phyloP scores from a whole-genome alignment of 1,139 yeast genomes.

The Taiozyma onychis region DNA sequence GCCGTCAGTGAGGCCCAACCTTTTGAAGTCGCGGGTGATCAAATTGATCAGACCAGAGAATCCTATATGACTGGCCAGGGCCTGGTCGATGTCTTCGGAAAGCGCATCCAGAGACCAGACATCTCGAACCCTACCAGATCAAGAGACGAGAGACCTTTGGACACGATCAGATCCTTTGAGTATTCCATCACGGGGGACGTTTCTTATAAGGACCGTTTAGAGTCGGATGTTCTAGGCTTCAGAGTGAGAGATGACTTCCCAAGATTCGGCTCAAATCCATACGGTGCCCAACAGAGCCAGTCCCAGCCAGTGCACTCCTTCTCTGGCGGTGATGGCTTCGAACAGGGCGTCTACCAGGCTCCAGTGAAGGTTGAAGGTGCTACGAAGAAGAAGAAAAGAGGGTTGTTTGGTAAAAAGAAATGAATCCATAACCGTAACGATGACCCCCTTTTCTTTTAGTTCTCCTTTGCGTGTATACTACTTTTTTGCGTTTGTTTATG shows the following conservation, averaged over 20 bases:
- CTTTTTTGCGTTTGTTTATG: neutral
- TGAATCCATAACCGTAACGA: slow-evolving; percentile 6
- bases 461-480: neutral
- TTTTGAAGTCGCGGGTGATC: slow-evolving; percentile 61
- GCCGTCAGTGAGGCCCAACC: slow-evolving; percentile 97
- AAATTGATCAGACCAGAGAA: slow-evolving; percentile 28
- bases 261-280: slow-evolving; percentile 31
- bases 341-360: slow-evolving; percentile 64
- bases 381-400: slow-evolving; percentile 54
- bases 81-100: slow-evolving; percentile 79
- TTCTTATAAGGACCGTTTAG: slow-evolving; percentile 71
- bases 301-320: slow-evolving; percentile 18
- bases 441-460: neutral
- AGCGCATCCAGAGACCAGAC: slow-evolving; percentile 68
- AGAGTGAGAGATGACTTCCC: slow-evolving; percentile 57
- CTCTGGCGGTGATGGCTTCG: slow-evolving; percentile 33
- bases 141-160: slow-evolving; percentile 92
- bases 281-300: slow-evolving; percentile 15
- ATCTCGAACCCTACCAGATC: slow-evolving; percentile 87
- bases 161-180: slow-evolving; percentile 89
- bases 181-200: slow-evolving; percentile 88
- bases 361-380: slow-evolving; percentile 39
- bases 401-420: slow-evolving; percentile 72
- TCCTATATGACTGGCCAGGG: slow-evolving; percentile 3
- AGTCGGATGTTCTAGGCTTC: slow-evolving; percentile 75